Conservation (phyloP, 129 eudicot species). For the Chrysanthemum makinoi region DNA sequence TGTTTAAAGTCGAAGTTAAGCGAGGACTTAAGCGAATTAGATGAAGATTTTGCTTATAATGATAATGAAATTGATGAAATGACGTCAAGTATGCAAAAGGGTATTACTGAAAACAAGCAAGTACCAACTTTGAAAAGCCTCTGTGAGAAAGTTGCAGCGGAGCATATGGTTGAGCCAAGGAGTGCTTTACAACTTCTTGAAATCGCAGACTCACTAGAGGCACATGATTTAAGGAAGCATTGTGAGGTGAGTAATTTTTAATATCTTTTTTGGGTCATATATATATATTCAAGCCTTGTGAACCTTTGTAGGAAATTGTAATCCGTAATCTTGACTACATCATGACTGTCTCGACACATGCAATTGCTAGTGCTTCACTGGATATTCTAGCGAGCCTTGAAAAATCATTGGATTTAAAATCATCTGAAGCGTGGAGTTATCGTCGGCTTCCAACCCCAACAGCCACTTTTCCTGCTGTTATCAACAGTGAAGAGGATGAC, state of each 20-base stretch:
- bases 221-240: conserved; percentile 82
- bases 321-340: conserved; percentile 90
- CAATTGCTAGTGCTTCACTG: conserved; percentile 63
- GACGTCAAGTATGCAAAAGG: conserved; percentile 22
- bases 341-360: conserved; percentile 63
- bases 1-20: conserved; percentile 28
- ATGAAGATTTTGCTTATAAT: conserved; percentile 60
- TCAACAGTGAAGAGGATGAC: conserved; percentile 91
- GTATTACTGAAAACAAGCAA: conserved; percentile 25
- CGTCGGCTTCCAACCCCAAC: conserved; percentile 95
- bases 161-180: conserved; percentile 85
- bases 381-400: conserved; percentile 76
- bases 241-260: conserved; percentile 59
- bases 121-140: conserved; percentile 84
- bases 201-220: conserved; percentile 89
- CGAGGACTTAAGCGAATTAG: conserved; percentile 54
- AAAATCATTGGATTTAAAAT: conserved; percentile 61
- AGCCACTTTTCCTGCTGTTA: conserved; percentile 84
- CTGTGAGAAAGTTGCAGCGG: conserved; percentile 90
- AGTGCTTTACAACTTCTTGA: conserved; percentile 85
- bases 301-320: conserved; percentile 71
- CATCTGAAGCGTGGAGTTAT: conserved; percentile 88
- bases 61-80: conserved; percentile 46
- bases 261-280: background rate
- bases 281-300: background rate